phyloP scores from a whole-genome alignment of 2,329 filamentous ascomycete genomes.

The Rutstroemia sydowiana region DNA sequence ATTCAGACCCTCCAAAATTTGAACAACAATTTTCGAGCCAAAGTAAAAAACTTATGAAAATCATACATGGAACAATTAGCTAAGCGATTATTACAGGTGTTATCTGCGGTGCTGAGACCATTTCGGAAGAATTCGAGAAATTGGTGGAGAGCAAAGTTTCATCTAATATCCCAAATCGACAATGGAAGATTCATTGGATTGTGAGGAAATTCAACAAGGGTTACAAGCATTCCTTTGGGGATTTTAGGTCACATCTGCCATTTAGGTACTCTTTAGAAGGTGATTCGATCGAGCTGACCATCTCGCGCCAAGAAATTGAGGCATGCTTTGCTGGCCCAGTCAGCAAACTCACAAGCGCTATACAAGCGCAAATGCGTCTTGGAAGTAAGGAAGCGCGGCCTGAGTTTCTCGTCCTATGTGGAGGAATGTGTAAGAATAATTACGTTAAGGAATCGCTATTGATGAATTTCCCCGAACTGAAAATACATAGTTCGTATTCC shows the following conservation, averaged over 20 bases:
- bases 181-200: neutral
- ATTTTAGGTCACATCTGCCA: neutral
- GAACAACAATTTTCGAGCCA: neutral
- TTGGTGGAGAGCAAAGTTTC: neutral
- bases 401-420: neutral
- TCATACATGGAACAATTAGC: neutral
- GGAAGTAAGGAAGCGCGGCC: neutral
- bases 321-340: neutral
- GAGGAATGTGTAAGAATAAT: neutral
- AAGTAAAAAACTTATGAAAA: neutral
- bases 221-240: neutral
- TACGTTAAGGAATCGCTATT: neutral
- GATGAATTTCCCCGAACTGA: neutral
- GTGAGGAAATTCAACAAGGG: neutral
- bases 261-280: neutral
- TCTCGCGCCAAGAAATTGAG: neutral
- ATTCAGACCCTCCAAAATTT: neutral
- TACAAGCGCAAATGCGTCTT: neutral
- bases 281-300: too few relatives aligned
- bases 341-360: neutral
- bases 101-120: conserved; percentile 3
- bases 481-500: neutral
- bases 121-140: neutral
- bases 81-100: neutral
- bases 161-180: neutral